These are phyloP conservation scores for Mortierella antarctica DNA, from an alignment of 192 early-diverging fungal species.

Conservation along the genomic window DNA sequence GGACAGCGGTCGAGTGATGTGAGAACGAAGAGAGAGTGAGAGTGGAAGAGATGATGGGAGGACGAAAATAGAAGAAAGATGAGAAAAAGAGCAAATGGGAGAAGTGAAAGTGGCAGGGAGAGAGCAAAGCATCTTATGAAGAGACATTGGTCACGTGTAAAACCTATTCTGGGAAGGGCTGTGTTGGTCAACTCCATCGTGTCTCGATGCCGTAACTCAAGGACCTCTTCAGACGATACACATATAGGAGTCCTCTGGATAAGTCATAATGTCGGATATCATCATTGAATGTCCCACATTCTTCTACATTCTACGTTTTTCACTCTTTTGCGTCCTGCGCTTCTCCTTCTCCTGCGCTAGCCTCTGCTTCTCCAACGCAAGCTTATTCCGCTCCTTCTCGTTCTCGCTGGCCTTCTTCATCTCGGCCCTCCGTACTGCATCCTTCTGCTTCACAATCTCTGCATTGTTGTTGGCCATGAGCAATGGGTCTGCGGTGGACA, in stretches of 20 bases:
- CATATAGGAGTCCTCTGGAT: neutral
- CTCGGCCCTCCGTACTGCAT: slow-evolving; percentile 58
- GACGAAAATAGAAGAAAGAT: neutral
- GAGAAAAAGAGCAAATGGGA: neutral
- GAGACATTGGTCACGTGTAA: neutral
- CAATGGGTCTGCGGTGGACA: slow-evolving; percentile 31
- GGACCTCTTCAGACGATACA: neutral
- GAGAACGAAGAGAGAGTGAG: neutral
- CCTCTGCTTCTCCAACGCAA: slow-evolving; percentile 63
- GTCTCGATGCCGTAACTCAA: neutral
- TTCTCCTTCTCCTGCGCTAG: slow-evolving; percentile 60
- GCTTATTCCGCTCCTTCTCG: slow-evolving; percentile 66
- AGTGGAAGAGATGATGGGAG: neutral
- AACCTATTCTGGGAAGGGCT: neutral
- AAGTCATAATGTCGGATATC: neutral
- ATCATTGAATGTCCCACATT: neutral
- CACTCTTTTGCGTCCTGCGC: slow-evolving; percentile 62
- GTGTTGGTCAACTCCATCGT: neutral
- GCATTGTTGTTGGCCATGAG: slow-evolving; percentile 69
- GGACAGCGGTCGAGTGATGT: neutral
- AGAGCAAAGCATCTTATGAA: too few species aligned
- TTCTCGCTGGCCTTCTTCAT: slow-evolving; percentile 60
- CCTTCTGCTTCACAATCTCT: slow-evolving; percentile 68
- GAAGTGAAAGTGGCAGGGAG: neutral
- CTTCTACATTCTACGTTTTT: slow-evolving; percentile 64